Base-by-base conservation (phyloP, 1,139 yeast genomes). In the Candida labiduridarum region DNA sequence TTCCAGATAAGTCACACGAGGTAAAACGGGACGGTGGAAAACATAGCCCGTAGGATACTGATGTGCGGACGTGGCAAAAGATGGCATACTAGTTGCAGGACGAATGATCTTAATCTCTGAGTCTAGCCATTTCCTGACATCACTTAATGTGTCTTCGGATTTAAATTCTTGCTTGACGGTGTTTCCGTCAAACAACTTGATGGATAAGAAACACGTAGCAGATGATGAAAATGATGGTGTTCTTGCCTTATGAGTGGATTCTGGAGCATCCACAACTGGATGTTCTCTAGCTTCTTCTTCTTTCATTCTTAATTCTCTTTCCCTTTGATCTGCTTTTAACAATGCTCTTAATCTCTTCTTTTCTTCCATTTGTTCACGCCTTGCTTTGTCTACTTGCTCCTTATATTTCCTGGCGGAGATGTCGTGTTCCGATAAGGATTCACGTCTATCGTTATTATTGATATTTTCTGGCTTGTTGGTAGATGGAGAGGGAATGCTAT, bases 81-180 rank as follows among this genome's bases (percentile, higher is more conserved):
- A 63, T 1, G 78, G 78, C 67, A 70, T 60, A 10, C 63, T 59
- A 16, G 53, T 59, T 33, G 62, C 51, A 16, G 60, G 56, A 5
- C 69, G 65, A 1, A 68, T 60, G 9, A 70, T 59, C 39, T 59
- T 70, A 33, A 73, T 69, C 4, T 79, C 79, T 6, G 57, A 57
- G 53, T 84, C 89, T 6, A 87, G 72, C 89, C 90, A 87, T 16
- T 62, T 63, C 48, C 94, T 74, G 4, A 86, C 91, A 48, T 76
- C 80, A 41, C 65, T 64, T 42, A 84, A 70, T 1, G 82, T 74
- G 19, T 79, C 76, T 19, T 67, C 52, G 0, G 73, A 54, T 4
- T 58, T 50, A 54, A 85, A 84, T 16, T 64, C 69, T 35, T 78
- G 75, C 50, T 66, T 72, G 3, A 83, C 55, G 0, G 83, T 70